phyloP scores from a whole-genome alignment of 768 basidiomycete species.

The Trametes villosa region DNA sequence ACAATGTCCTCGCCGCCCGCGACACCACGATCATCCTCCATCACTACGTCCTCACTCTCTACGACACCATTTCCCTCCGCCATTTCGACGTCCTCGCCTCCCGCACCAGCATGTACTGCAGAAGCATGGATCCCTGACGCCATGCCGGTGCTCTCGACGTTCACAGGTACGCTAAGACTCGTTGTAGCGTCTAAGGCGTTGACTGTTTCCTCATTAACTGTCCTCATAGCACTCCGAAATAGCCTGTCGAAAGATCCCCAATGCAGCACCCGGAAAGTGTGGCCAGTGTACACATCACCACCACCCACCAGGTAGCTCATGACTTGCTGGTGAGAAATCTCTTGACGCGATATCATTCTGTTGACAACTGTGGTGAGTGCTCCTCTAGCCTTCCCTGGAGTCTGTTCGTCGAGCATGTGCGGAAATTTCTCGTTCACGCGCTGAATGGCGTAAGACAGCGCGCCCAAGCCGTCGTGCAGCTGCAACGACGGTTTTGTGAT shows the following conservation, averaged over 20 bases:
- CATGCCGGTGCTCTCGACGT: no score
- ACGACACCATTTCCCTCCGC: no score
- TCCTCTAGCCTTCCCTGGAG: neutral
- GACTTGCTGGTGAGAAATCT: conserved; percentile 37
- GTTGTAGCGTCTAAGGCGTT: neutral
- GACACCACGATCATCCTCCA: no score
- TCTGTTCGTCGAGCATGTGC: neutral
- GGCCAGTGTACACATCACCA: conserved; percentile 29
- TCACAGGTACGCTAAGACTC: no score
- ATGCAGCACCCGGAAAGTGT: conserved; percentile 19
- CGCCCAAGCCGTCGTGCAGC: conserved; percentile 25
- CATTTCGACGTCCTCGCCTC: no score
- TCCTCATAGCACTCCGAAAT: neutral
- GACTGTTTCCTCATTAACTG: neutral
- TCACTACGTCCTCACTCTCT: no score
- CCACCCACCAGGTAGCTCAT: conserved; percentile 34
- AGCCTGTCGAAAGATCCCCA: conserved; percentile 2
- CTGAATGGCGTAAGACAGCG: conserved; percentile 2
- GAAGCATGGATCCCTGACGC: no score
- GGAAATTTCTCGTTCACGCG: neutral
- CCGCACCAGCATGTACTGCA: no score
- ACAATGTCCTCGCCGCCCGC: no score
- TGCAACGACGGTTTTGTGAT: conserved; percentile 38
- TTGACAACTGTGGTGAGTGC: conserved; percentile 19
- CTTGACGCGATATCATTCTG: conserved; percentile 29